Evolutionary conservation across 164 flowering plant genomes (phyloP).

Genomic region (Vitis rotundifolia): DNA sequence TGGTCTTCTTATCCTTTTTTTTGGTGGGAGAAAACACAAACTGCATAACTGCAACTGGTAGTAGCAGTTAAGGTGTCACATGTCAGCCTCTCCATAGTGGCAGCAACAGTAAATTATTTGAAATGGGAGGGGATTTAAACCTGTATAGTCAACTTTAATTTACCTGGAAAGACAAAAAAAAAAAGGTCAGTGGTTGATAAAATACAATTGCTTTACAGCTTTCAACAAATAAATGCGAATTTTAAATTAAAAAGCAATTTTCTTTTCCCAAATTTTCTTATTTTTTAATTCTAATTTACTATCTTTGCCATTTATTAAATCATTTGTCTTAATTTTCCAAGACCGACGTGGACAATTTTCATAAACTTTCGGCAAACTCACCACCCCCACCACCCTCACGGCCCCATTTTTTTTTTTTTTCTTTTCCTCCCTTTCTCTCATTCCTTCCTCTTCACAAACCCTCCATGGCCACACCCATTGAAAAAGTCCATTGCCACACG

Average conservation of each 20-base stretch:
- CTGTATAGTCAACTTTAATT: constrained; percentile 34
- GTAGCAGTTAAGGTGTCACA: no score
- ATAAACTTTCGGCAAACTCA: no score
- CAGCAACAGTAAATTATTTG: constrained; percentile 24
- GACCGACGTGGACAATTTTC: constrained; percentile 62
- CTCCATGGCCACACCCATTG: no score
- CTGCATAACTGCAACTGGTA: no score
- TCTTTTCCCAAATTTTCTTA: constrained; percentile 26
- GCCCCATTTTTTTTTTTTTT: no score
- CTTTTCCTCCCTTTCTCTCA: no score
- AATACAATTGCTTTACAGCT: constrained; percentile 49
- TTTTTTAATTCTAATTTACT: constrained; percentile 9
- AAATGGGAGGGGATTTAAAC: constrained; percentile 22
- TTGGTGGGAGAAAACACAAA: no score
- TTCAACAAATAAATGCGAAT: constrained; percentile 22
- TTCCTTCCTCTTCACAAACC: no score
- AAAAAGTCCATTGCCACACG: no score
- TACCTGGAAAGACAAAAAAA: constrained; percentile 51
- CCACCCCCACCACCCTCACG: no score
- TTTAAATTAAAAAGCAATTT: constrained; percentile 22
- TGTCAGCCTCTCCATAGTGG: constrained; percentile 8
- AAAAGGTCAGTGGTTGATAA: constrained; percentile 61
- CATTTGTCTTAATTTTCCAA: constrained; percentile 47
- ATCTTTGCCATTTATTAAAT: constrained; percentile 26
- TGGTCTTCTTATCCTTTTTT: no score